Evolutionary conservation across 495 filamentous ascomycete genomes (phyloP), one percentile per base, ranked within the genome.

Genomic region (Hypoxylon cercidicola): DNA sequence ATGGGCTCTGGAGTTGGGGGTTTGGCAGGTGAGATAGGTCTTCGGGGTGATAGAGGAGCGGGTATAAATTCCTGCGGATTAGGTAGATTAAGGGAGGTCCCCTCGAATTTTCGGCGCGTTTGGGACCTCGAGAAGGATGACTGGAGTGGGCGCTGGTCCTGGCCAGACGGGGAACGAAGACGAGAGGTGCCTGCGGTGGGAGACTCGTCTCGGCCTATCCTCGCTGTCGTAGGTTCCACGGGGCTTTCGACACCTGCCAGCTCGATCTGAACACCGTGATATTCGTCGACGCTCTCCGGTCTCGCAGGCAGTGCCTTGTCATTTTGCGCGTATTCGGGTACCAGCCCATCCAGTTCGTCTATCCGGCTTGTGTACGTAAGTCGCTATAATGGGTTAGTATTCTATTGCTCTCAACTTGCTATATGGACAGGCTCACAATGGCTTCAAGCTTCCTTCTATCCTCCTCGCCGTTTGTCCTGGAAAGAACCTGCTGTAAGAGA

Each of bases 281-380:
- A 88, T 53, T 89, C 88, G 70, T 87, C 84, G 16, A 48, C 12
- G 68, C 89, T 91, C 49, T 88, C 83, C 9, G 95, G 95, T 25
- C 93, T 83, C 35, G 87, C 82, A 11, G 94, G 94, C 13, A 97
- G 79, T 30, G 88, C 89, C 69, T 93, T 93, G 25, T 83, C 84
- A 62, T 87, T 84, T 34, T 80, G 69, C 39, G 83, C 75, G 52
- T 87, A 81, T 13, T 81, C 75, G 9, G 88, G 83, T 25, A 90
- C 85, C 66, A 93, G 81, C 21, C 86, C 85, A 68, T 87, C 84
- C 12, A 99, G 83, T 69, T 99, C 94, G 28, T 85, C 86, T 50
- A 98, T 94, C 55, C 95, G 89, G 50, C 86, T 90, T 52, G 88
- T 90, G 75, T 99, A 98, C 1, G 94, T 97, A 59, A 89, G 86